Conservation (phyloP, 768 basidiomycete genomes). For the Boletus huronensis region DNA sequence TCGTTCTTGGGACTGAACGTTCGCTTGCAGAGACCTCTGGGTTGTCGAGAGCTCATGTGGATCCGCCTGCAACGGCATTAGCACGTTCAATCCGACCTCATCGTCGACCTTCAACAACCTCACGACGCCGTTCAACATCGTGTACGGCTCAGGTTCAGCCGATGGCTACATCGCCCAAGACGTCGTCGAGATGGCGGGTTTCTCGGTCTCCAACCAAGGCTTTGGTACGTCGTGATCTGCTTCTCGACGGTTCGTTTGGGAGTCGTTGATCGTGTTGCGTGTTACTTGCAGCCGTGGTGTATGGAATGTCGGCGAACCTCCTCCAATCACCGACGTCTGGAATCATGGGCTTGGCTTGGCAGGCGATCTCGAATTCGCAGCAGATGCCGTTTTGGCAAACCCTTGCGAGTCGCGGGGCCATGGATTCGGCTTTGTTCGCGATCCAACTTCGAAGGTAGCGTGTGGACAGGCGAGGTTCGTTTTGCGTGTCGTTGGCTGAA, state of each 20-base stretch:
- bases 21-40: conserved; percentile 48
- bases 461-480: not conserved
- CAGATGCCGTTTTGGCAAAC: conserved; percentile 52
- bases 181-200: conserved; percentile 49
- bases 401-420: conserved; percentile 36
- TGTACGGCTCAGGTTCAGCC: conserved; percentile 49
- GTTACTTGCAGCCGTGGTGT: conserved; percentile 35
- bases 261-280: not conserved
- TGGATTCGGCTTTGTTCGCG: conserved; percentile 38
- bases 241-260: not conserved
- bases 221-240: conserved; percentile 31
- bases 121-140: conserved; percentile 37
- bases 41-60: conserved; percentile 37
- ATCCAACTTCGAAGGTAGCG: conserved; percentile 44
- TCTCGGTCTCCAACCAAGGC: conserved; percentile 44
- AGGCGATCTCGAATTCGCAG: conserved; percentile 39
- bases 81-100: conserved; percentile 32
- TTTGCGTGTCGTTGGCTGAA: not conserved
- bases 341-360: conserved; percentile 53
- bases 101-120: conserved; percentile 38
- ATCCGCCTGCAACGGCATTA: conserved; percentile 28
- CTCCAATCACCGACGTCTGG: conserved; percentile 47
- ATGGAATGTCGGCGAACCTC: conserved; percentile 35
- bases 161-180: conserved; percentile 44
- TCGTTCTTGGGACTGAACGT: not conserved